These are phyloP conservation scores for Jaapia argillacea DNA, from an alignment of 768 basidiomycete species.

Conservation along the genomic window DNA sequence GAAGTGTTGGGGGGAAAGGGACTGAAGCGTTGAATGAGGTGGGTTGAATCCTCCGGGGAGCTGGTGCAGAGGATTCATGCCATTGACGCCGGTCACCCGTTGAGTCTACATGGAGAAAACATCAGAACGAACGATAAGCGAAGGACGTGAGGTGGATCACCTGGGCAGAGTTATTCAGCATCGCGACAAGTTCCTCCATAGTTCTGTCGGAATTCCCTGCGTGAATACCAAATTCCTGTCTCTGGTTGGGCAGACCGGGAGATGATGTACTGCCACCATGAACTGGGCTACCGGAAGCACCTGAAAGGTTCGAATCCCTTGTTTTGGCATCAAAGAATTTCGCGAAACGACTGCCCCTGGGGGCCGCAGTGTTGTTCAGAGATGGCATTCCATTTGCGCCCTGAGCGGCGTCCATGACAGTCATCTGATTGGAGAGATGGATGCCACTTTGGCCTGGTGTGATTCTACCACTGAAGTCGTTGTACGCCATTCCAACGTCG, in stretches of 20 bases:
- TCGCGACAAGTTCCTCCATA: constrained; percentile 75
- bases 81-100: constrained; percentile 1
- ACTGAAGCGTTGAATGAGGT: background rate
- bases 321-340: constrained; percentile 79
- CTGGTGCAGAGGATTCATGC: background rate
- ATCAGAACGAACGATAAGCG: constrained; percentile 4
- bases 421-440: too few relatives aligned
- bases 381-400: too few relatives aligned
- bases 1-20: constrained; percentile 30
- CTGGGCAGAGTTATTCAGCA: constrained; percentile 70
- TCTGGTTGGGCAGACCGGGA: too few relatives aligned
- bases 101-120: constrained; percentile 12
- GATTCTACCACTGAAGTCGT: background rate
- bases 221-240: too few relatives aligned
- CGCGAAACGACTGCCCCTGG: constrained; percentile 76
- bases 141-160: too few relatives aligned
- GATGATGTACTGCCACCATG: too few relatives aligned
- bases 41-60: background rate
- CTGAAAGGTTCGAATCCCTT: constrained; percentile 32
- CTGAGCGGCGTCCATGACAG: too few relatives aligned
- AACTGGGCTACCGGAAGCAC: too few relatives aligned
- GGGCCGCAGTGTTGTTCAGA: constrained; percentile 11
- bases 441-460: background rate
- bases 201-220: constrained; percentile 32
- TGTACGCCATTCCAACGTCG: background rate